Evolutionary conservation across 1,139 yeast genomes (phyloP).

Genomic region (Suhomyces maxii): DNA sequence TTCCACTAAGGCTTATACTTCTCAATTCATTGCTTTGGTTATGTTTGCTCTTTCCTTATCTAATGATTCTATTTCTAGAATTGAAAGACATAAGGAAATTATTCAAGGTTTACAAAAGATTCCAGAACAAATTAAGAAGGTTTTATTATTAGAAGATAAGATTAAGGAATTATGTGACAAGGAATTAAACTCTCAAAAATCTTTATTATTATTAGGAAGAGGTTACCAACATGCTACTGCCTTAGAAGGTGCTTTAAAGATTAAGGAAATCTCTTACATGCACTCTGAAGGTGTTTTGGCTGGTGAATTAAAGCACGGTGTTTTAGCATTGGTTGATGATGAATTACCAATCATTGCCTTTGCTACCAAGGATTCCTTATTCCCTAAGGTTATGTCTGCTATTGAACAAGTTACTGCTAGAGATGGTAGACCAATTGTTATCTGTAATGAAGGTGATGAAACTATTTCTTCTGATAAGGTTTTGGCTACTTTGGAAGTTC

Average conservation of each 20-base stretch:
- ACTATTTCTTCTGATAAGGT: slow-evolving; percentile 54
- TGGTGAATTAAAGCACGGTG: slow-evolving; percentile 99
- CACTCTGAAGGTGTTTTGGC: slow-evolving; percentile 99
- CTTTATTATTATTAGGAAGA: slow-evolving; percentile 89
- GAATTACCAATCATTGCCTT: slow-evolving; percentile 90
- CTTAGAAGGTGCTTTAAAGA: slow-evolving; percentile 96
- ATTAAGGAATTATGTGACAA: slow-evolving; percentile 76
- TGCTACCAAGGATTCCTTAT: slow-evolving; percentile 96
- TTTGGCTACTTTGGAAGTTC: slow-evolving; percentile 79
- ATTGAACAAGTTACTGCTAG: slow-evolving; percentile 97
- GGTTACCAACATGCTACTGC: slow-evolving; percentile 98
- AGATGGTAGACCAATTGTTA: slow-evolving; percentile 93
- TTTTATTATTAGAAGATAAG: slow-evolving; percentile 67
- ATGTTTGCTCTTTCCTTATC: slow-evolving; percentile 95
- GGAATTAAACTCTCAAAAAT: slow-evolving; percentile 75
- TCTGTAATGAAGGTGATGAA: slow-evolving; percentile 87
- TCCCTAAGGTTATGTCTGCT: slow-evolving; percentile 95
- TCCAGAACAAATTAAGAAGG: slow-evolving; percentile 82
- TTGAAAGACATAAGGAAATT: slow-evolving; percentile 77
- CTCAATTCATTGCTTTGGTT: slow-evolving; percentile 95
- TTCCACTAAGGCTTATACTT: slow-evolving; percentile 98
- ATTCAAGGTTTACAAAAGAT: slow-evolving; percentile 82
- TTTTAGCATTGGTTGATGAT: slow-evolving; percentile 93
- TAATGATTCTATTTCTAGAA: slow-evolving; percentile 81
- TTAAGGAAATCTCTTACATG: slow-evolving; percentile 97